Base-by-base conservation (phyloP, 1,139 yeast species). In the Sugiyamaella xylanicola region DNA sequence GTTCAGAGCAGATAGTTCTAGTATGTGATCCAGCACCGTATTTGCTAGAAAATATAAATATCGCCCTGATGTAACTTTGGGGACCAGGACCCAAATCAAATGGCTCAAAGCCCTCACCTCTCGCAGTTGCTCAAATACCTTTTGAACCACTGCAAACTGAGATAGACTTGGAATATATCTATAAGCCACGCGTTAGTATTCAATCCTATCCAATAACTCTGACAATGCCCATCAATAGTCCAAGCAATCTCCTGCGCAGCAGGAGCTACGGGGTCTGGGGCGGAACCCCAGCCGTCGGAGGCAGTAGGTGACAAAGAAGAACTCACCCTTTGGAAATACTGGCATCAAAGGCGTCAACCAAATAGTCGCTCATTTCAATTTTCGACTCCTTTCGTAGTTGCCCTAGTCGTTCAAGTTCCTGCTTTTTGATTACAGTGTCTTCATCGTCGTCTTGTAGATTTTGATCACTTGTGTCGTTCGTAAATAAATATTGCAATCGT, bases 31-130 rank as follows among this genome's bases (percentile, higher is more conserved):
- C 16, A 60, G 59, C 11, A 62, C 58, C 2, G 61, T 52, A 49
- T 57, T 63, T 2, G 70, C 68, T 55, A 68, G 46, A 25, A 65
- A 62, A 52, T 61, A 60, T 19, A 68, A 58, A 29, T 61, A 54
- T n/a, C 53, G 51, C 1, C 60, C 59, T 9, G 65, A 58, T 2
- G 58, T 49, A 1, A 59, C 58, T 27, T 56, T 57, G 3, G 67
- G 64, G 4, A 64, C 54, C 11, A 61, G 29, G 9, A 57, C 46
- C 56, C 64, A 62, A 15, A 67, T 61, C 13, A 62, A 51, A 5
- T 60, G 57, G 44, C 63, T 64, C 19, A 65, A 48, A 9, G 65
- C 63, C 13, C 61, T 57, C 29, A 59, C 56, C 29, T 66, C 68
- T 5, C 64, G 56, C 5, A 67, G 51, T 4, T 53, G 51, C 16